These are phyloP conservation scores for Fraxinus ornus DNA, from an alignment of 305 asterid genomes.

Conservation along the genomic window DNA sequence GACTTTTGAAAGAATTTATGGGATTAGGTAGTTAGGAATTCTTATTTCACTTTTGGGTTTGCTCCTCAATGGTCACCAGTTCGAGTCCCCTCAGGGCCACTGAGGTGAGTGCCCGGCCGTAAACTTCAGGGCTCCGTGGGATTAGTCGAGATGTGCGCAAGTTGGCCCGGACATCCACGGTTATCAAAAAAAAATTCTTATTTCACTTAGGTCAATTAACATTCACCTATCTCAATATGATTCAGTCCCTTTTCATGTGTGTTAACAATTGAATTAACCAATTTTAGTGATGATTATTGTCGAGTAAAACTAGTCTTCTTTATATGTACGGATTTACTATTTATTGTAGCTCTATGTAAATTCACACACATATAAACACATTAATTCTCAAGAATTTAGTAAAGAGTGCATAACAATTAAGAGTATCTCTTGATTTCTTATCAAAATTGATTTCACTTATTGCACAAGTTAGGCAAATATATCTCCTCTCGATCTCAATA, in stretches of 20 bases:
- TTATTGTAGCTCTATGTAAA: background rate
- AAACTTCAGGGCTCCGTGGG: no score
- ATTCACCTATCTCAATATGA: background rate
- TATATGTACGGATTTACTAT: no score
- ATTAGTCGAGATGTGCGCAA: no score
- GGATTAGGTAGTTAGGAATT: background rate
- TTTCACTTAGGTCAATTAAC: background rate
- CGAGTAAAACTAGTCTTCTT: background rate
- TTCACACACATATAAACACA: background rate
- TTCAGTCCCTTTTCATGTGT: background rate
- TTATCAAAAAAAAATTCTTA: no score
- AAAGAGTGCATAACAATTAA: background rate
- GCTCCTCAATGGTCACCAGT: no score
- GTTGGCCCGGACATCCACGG: no score
- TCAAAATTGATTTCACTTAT: background rate
- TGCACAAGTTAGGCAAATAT: background rate
- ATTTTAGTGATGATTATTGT: background rate
- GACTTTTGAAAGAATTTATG: background rate
- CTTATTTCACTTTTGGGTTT: background rate
- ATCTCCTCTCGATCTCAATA: background rate
- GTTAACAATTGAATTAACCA: background rate
- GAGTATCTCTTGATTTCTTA: background rate
- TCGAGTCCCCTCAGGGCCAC: no score
- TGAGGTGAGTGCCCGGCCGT: no score
- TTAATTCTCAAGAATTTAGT: background rate